Evolutionary conservation across 2,329 filamentous ascomycete genomes (phyloP), one percentile per base, ranked within the genome.

Genomic region (Penicillium sp.): DNA sequence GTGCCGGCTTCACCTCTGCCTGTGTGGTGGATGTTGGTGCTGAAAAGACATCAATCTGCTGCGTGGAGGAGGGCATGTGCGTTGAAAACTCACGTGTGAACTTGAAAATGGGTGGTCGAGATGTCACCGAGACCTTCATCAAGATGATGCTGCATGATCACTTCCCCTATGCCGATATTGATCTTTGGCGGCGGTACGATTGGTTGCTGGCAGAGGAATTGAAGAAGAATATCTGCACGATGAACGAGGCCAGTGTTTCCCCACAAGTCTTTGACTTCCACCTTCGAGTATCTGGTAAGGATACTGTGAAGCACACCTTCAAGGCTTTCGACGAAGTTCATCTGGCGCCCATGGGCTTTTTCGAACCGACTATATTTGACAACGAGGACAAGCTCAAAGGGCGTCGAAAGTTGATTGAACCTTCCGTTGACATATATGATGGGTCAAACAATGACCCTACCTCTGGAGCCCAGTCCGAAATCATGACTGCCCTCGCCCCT

Each of bases 71-170:
- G 70, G 94, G 94, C 2, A 88, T 99, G 74, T 91, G 90, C 66
- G 83, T 96, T 24, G 94, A 97, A 59, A 93, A 96, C 68, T 99
- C 94, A 15, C 85, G 94, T 15, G 84, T 99, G 68, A 97, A 97
- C 70, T 77, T 99, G 59, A 97, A 99, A 71, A 95, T 88, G 65
- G 94, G 94, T 46, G 94, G 94, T 1, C 86, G 83, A 64, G 94
- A 99, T 71, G 88, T 97, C 34, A 97, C 94, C 0, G 90, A 96
- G 64, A 89, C 90, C 0, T 96, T 99, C 65, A 82, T 96, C 70
- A 96, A 94, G 75, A 97, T 97, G 93, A 91, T 97, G 88, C 83
- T 99, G 2, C 91, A 88, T 72, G 92, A 96, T 70, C 88, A 94
- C 65, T 96, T 99, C 64, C 93, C 95, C 5, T 99, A 99, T 70